Percentiles rank a stretch among this genome's conserved stretches.
Conservation (phyloP, 345 rosid genomes). For the Salix brachista region DNA sequence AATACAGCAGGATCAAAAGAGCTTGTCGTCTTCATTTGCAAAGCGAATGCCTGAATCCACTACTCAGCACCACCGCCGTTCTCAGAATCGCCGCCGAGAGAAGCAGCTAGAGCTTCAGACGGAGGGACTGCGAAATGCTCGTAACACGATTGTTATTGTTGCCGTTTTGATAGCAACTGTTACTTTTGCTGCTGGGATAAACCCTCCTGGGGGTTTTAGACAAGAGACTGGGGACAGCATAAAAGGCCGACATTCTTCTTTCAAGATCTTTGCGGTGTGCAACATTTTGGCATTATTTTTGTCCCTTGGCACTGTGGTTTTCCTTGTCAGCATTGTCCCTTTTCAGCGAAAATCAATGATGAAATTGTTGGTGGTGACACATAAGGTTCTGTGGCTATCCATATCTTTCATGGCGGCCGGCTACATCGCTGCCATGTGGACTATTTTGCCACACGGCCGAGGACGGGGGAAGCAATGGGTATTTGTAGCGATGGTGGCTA, state of each 20-base stretch:
- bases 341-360: constrained; percentile 47
- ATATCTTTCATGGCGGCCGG: constrained; percentile 55
- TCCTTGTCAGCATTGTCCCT: constrained; percentile 58
- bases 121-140: constrained; percentile 58
- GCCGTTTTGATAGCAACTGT: constrained; percentile 62
- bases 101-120: constrained; percentile 39
- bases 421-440: constrained; percentile 52
- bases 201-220: constrained; percentile 63
- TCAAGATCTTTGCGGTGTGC: constrained; percentile 55
- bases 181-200: constrained; percentile 60
- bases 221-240: constrained; percentile 32
- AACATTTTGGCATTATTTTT: constrained; percentile 50
- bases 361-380: constrained; percentile 44
- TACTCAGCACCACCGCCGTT: constrained; percentile 3
- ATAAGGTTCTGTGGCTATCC: constrained; percentile 60
- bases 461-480: constrained; percentile 36
- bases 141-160: constrained; percentile 54
- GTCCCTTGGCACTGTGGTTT: constrained; percentile 52
- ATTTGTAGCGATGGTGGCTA: constrained; percentile 19
- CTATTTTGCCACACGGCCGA: constrained; percentile 34
- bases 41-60: constrained; percentile 8
- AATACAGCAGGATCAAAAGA: neutral
- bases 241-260: constrained; percentile 30
- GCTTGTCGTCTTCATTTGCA: neutral
- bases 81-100: constrained; percentile 14